Conservation (phyloP, 2,329 filamentous ascomycete species). For the Phoma sp. region DNA sequence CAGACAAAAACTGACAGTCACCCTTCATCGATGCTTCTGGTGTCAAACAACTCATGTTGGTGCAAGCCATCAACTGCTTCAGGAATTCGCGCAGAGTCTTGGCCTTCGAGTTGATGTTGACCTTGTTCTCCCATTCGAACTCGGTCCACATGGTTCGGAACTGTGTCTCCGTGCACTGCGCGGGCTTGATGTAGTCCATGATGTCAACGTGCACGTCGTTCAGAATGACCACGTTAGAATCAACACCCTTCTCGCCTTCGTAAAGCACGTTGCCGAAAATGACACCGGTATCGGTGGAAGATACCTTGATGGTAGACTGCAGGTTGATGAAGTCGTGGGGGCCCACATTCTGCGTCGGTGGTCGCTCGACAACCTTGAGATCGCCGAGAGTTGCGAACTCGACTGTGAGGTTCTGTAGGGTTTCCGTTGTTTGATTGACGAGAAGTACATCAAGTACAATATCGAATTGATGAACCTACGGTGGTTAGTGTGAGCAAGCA, state of each 20-base stretch:
- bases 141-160: conserved; percentile 99
- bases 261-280: conserved; percentile 99
- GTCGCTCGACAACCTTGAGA: conserved; percentile 95
- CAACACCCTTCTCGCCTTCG: conserved; percentile 71
- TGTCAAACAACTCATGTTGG: conserved; percentile 98
- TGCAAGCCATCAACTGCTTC: conserved; percentile 92
- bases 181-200: conserved; percentile 99
- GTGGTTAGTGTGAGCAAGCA: conserved; percentile 15
- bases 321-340: conserved; percentile 98
- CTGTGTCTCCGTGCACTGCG: conserved; percentile 94
- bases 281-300: conserved; percentile 95
- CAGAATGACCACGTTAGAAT: conserved; percentile 92
- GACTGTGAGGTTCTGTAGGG: conserved; percentile 93
- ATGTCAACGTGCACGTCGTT: conserved; percentile 99
- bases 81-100: conserved; percentile 91
- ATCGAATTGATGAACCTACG: conserved; percentile 85
- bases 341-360: conserved; percentile 92
- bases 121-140: conserved; percentile 99
- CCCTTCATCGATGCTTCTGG: conserved; percentile 96
- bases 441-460: conserved; percentile 95
- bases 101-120: conserved; percentile 98
- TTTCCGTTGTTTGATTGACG: conserved; percentile 97
- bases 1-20: conserved; percentile 96
- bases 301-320: conserved; percentile 98
- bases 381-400: conserved; percentile 99